Evolutionary conservation across 2,329 filamentous ascomycete genomes (phyloP).

Genomic region (Colletotrichum endophyticum): DNA sequence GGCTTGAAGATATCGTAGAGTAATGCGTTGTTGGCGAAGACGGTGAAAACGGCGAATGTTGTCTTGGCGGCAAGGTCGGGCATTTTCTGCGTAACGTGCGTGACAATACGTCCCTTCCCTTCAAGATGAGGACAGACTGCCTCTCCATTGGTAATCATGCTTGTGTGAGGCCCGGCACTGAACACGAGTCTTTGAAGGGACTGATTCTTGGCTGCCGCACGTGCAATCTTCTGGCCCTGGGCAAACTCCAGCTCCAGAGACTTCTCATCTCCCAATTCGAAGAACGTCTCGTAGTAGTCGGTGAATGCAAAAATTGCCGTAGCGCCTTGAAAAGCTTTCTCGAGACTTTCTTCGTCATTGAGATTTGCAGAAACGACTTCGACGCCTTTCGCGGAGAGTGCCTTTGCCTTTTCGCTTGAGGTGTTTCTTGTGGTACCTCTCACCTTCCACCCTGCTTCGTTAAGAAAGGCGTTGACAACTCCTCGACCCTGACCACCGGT

Average conservation of each 20-base stretch:
- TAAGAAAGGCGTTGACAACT: slow-evolving; percentile 33
- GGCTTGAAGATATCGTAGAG: neutral
- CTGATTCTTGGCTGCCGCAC: neutral
- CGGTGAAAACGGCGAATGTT: neutral
- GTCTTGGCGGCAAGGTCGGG: neutral
- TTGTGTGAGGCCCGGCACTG: neutral
- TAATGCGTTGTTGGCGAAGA: neutral
- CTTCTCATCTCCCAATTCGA: neutral
- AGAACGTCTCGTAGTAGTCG: neutral
- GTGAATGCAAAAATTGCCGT: neutral
- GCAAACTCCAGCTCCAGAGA: neutral
- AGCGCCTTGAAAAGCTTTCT: slow-evolving; percentile 37
- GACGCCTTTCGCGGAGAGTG: slow-evolving; percentile 27
- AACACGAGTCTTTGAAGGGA: neutral
- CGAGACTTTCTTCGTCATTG: slow-evolving; percentile 42
- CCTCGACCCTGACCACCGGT: slow-evolving; percentile 35
- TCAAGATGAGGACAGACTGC: neutral
- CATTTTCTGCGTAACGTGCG: neutral
- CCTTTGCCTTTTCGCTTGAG: slow-evolving; percentile 30
- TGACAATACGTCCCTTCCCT: neutral
- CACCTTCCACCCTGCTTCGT: slow-evolving; percentile 27
- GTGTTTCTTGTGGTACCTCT: slow-evolving; percentile 34
- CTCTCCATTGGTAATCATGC: neutral
- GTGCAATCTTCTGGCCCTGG: neutral
- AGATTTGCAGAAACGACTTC: slow-evolving; percentile 41